Evolutionary conservation across 805 yeast species (phyloP).

Genomic region (Saccharomycopsis fermentans): DNA sequence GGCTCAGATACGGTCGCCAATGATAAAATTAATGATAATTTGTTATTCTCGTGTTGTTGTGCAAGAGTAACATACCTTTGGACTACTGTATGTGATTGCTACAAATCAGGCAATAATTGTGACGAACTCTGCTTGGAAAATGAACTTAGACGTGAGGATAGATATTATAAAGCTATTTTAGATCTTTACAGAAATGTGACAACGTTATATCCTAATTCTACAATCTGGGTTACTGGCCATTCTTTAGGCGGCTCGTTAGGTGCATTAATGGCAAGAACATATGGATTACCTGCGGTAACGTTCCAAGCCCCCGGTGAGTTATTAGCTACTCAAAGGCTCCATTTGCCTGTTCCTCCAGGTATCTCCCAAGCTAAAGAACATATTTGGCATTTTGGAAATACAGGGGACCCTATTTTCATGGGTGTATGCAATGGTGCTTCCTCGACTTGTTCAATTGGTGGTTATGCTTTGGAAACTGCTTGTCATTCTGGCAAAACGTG

Average conservation of each 20-base stretch:
- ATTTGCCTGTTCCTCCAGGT: conserved; percentile 91
- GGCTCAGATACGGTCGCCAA: conserved; percentile 60
- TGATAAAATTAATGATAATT: conserved; percentile 81
- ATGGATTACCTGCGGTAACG: conserved; percentile 80
- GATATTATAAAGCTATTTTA: conserved; percentile 72
- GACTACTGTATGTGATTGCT: conserved; percentile 95
- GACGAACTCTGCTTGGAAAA: conserved; percentile 77
- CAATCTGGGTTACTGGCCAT: conserved; percentile 91
- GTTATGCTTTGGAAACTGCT: conserved; percentile 93
- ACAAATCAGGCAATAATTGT: conserved; percentile 72
- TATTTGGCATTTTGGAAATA: conserved; percentile 93
- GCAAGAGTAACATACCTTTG: conserved; percentile 85
- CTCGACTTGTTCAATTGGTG: conserved; percentile 80
- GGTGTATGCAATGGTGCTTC: conserved; percentile 95
- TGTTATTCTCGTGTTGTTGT: conserved; percentile 91
- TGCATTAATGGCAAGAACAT: conserved; percentile 74
- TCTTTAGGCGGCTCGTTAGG: conserved; percentile 88
- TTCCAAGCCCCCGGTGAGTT: conserved; percentile 92
- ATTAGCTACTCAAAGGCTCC: conserved; percentile 73
- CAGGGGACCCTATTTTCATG: conserved; percentile 94
- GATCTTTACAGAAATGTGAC: conserved; percentile 70
- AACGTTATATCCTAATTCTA: conserved; percentile 52
- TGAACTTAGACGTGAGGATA: conserved; percentile 62
- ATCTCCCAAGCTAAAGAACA: conserved; percentile 66
- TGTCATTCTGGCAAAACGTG: conserved; percentile 90